phyloP scores from a whole-genome alignment of 1,139 yeast genomes.

The Scheffersomyces quercinus region DNA sequence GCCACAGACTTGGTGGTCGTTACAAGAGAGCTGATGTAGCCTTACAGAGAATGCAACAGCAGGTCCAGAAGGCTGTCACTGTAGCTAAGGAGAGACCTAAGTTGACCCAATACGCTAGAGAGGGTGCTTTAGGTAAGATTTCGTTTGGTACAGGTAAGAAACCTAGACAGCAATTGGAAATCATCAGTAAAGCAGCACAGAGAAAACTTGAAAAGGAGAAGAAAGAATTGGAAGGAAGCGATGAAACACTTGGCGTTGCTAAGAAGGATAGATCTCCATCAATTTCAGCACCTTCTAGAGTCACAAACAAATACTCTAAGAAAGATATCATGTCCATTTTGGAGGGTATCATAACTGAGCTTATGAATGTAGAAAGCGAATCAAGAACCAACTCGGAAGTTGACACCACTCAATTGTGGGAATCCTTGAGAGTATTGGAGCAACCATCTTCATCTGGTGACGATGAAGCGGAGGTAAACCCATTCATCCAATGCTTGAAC shows the following conservation, averaged over 20 bases:
- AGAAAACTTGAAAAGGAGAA: slow-evolving; percentile 41
- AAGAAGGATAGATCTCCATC: slow-evolving; percentile 22
- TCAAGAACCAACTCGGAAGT: slow-evolving; percentile 66
- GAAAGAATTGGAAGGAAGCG: slow-evolving; percentile 20
- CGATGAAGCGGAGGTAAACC: slow-evolving; percentile 56
- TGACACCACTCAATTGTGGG: slow-evolving; percentile 70
- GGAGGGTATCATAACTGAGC: slow-evolving; percentile 77
- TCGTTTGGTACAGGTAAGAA: slow-evolving; percentile 80
- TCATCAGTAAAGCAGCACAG: slow-evolving; percentile 57
- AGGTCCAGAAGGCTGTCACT: slow-evolving; percentile 94
- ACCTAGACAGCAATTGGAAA: slow-evolving; percentile 84
- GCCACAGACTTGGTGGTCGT: slow-evolving; percentile 88
- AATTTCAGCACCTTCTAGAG: slow-evolving; percentile 28
- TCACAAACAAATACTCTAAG: slow-evolving; percentile 37
- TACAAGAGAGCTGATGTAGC: slow-evolving; percentile 92
- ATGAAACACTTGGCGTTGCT: slow-evolving; percentile 10
- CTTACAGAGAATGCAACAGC: slow-evolving; percentile 96
- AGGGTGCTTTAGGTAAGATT: slow-evolving; percentile 90
- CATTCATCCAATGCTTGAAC: slow-evolving; percentile 81
- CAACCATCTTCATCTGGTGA: slow-evolving; percentile 47
- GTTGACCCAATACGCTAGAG: slow-evolving; percentile 68
- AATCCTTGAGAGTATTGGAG: slow-evolving; percentile 67
- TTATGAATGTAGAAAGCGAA: slow-evolving; percentile 79
- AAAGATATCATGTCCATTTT: slow-evolving; percentile 55
- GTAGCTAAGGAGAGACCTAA: slow-evolving; percentile 91